Percentiles rank a stretch among this genome's conserved stretches.
Conservation (phyloP, 768 basidiomycete genomes). For the Lactarius hengduanensis region DNA sequence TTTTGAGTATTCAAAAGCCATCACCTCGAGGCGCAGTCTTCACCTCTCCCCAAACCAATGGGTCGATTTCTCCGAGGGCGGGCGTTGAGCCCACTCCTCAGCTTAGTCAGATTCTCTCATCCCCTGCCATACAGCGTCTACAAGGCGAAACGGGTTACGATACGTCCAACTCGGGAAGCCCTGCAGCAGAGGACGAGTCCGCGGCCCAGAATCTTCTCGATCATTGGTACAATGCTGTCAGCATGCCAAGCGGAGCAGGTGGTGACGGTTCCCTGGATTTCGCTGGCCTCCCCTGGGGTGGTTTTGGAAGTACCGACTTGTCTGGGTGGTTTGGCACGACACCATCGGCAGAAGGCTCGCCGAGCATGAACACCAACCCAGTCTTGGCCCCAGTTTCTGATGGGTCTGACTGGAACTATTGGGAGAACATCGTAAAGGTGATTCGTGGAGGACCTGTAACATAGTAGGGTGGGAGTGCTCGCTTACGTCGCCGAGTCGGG, state of each 20-base stretch:
- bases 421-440: conserved; percentile 30
- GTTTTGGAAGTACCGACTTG: conserved; percentile 28
- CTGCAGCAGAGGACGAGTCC: conserved; percentile 63
- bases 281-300: conserved; percentile 31
- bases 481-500: not conserved
- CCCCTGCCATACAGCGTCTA: conserved; percentile 63
- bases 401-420: conserved; percentile 28
- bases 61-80: conserved; percentile 21
- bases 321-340: conserved; percentile 29
- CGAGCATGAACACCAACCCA: not conserved
- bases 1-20: conserved; percentile 22
- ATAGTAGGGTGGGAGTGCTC: conserved; percentile 12
- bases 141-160: conserved; percentile 54
- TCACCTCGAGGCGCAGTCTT: conserved; percentile 33
- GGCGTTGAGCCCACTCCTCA: conserved; percentile 36
- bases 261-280: conserved; percentile 39
- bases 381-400: conserved; percentile 17
- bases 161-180: conserved; percentile 67
- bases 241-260: conserved; percentile 40
- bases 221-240: conserved; percentile 83
- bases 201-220: conserved; percentile 77
- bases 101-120: conserved; percentile 37
- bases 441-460: conserved; percentile 26
- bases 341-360: conserved; percentile 3
- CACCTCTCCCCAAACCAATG: conserved; percentile 20